Percentiles rank a stretch among this genome's conserved stretches.
Conservation (phyloP, 805 yeast species). For the Starmerella riodocensis region DNA sequence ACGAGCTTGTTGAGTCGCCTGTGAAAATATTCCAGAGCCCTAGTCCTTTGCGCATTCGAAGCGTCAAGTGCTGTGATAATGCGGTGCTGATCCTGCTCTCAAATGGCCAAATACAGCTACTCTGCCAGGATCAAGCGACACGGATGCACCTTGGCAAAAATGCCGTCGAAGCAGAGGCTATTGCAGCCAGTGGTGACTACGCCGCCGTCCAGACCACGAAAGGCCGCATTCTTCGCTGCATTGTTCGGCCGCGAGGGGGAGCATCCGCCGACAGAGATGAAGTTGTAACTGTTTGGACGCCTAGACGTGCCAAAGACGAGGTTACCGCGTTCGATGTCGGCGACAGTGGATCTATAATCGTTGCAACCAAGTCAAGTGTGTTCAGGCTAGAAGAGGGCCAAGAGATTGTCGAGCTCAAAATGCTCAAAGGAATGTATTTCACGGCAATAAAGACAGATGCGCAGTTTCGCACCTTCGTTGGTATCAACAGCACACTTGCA, state of each 20-base stretch:
- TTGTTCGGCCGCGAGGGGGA: neutral
- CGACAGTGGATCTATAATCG: slow-evolving; percentile 16
- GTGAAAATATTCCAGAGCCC: slow-evolving; percentile 5
- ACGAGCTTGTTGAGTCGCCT: slow-evolving; percentile 11
- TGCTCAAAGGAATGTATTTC: slow-evolving; percentile 11
- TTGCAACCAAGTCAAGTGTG: slow-evolving; percentile 17
- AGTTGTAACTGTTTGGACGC: slow-evolving; percentile 12
- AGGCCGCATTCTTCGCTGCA: slow-evolving; percentile 10
- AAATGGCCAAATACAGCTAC: slow-evolving; percentile 8
- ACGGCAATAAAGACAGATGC: slow-evolving; percentile 14
- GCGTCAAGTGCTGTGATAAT: slow-evolving; percentile 13
- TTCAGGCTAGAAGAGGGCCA: slow-evolving; percentile 16
- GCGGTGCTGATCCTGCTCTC: slow-evolving; percentile 14
- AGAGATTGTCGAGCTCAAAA: slow-evolving; percentile 8
- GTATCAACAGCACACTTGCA: slow-evolving; percentile 11
- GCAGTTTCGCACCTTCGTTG: slow-evolving; percentile 11
- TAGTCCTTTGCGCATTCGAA: slow-evolving; percentile 10
- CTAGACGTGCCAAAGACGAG: slow-evolving; percentile 11
- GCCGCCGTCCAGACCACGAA: slow-evolving; percentile 11
- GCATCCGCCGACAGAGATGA: slow-evolving; percentile 3
- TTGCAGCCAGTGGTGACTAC: slow-evolving; percentile 14
- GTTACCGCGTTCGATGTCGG: slow-evolving; percentile 15
- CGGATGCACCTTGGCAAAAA: slow-evolving; percentile 6
- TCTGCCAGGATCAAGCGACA: slow-evolving; percentile 2
- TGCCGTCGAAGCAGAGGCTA: slow-evolving; percentile 1